Evolutionary conservation across 306 rosid genomes (phyloP).

Genomic region (Glycine tomentella): DNA sequence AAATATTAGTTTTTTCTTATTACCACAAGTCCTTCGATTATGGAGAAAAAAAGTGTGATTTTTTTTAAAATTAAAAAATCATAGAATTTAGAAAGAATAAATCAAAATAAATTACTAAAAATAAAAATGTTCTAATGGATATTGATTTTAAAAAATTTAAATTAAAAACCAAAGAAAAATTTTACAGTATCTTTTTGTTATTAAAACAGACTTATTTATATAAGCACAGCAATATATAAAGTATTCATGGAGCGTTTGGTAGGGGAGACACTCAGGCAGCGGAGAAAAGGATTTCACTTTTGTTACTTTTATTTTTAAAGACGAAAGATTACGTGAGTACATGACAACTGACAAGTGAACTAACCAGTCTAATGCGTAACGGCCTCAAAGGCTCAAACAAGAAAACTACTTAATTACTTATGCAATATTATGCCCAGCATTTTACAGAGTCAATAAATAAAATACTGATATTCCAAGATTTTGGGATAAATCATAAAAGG

Average conservation of each 20-base stretch:
- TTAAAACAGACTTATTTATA: too few species aligned
- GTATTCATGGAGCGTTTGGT: too few species aligned
- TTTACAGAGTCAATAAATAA: slow-evolving; percentile 15
- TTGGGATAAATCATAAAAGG: background rate
- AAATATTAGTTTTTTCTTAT: too few species aligned
- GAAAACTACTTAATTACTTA: slow-evolving; percentile 29
- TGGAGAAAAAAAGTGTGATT: background rate
- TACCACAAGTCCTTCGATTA: background rate
- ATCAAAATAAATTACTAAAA: too few species aligned
- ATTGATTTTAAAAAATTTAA: background rate
- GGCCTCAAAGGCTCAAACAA: background rate
- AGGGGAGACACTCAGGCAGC: too few species aligned
- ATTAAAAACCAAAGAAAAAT: background rate
- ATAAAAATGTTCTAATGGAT: background rate
- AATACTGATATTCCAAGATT: slow-evolving; percentile 29
- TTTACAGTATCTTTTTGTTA: too few species aligned
- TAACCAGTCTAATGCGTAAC: background rate
- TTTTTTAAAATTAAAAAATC: too few species aligned
- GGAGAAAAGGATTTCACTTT: background rate
- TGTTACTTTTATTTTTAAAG: background rate
- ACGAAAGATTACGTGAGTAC: slow-evolving; percentile 17
- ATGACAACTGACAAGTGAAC: slow-evolving; percentile 3
- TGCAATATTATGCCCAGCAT: slow-evolving; percentile 31
- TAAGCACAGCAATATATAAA: too few species aligned
- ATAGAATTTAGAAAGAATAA: too few species aligned